These are phyloP conservation scores for Phialophora expanda DNA, from an alignment of 2,329 filamentous ascomycete species.

Conservation along the genomic window DNA sequence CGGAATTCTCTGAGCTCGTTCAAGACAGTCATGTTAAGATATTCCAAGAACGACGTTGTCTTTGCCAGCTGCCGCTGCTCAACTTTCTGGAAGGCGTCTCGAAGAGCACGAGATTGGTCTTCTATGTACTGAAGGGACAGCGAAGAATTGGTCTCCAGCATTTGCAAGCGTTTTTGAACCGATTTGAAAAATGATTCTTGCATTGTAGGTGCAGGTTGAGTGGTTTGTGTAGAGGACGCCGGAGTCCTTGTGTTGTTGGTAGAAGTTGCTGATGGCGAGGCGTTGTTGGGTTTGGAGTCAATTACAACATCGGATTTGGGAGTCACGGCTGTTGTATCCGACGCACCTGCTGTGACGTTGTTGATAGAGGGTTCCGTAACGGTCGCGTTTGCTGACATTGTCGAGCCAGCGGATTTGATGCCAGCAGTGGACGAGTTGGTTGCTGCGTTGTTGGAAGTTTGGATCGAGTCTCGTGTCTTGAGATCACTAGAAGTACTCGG, in stretches of 20 bases:
- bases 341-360: neutral
- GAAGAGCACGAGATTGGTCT: conserved; percentile 87
- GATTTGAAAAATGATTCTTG: conserved; percentile 99
- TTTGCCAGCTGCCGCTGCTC: conserved; percentile 88
- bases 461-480: neutral
- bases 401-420: neutral
- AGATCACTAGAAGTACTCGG: neutral
- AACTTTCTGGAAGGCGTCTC: conserved; percentile 82
- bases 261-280: conserved; percentile 10
- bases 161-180: conserved; percentile 87
- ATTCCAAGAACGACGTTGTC: conserved; percentile 78
- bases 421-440: neutral
- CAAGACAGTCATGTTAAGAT: conserved; percentile 85
- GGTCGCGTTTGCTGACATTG: neutral
- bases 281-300: conserved; percentile 15
- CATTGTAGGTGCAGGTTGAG: conserved; percentile 74
- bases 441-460: conserved; percentile 5
- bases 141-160: conserved; percentile 90
- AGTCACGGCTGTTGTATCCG: conserved; percentile 1
- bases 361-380: neutral
- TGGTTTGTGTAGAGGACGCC: conserved; percentile 54
- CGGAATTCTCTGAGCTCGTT: conserved; percentile 77
- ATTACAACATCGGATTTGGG: conserved; percentile 21
- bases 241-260: conserved; percentile 37
- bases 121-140: conserved; percentile 95